phyloP scores from a whole-genome alignment of 805 yeast species.

The Wickerhamomyces silvicola region DNA sequence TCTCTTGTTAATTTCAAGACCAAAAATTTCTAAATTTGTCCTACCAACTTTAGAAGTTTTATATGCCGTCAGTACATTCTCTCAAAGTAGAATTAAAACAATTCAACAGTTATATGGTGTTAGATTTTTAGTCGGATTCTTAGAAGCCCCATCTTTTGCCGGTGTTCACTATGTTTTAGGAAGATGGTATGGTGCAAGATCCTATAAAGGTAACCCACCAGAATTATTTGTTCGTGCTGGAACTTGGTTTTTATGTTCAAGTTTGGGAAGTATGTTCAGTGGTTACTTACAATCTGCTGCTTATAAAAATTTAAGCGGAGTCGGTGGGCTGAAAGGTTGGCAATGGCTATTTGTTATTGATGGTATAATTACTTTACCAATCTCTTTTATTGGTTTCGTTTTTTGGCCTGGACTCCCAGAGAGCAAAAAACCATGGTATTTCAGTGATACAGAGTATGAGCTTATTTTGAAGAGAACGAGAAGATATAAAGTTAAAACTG shows the following conservation, averaged over 20 bases:
- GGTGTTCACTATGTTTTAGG: slow-evolving; percentile 41
- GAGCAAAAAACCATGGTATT: slow-evolving; percentile 1
- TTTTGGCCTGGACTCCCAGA: slow-evolving; percentile 28
- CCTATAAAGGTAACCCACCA: slow-evolving; percentile 39
- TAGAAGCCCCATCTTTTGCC: slow-evolving; percentile 48
- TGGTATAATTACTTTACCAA: slow-evolving; percentile 43
- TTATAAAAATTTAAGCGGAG: slow-evolving; percentile 29
- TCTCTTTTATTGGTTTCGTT: slow-evolving; percentile 49
- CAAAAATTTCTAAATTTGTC: slow-evolving; percentile 35
- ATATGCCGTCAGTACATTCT: no score
- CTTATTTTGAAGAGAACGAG: background rate
- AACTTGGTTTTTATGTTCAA: slow-evolving; percentile 45
- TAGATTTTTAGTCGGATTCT: slow-evolving; percentile 49
- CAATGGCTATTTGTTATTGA: slow-evolving; percentile 60
- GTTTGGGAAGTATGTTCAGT: slow-evolving; percentile 45
- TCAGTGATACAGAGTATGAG: slow-evolving; percentile 1
- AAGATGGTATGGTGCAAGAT: slow-evolving; percentile 41
- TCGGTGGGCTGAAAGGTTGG: slow-evolving; percentile 46
- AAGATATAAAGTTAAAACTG: background rate
- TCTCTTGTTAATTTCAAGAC: slow-evolving; percentile 46
- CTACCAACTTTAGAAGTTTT: no score
- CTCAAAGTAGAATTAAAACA: no score
- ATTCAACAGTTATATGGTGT: slow-evolving; percentile 40
- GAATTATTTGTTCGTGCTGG: slow-evolving; percentile 24
- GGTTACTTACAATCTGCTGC: slow-evolving; percentile 1